Evolutionary conservation across 495 filamentous ascomycete species (phyloP), one percentile per base, ranked within the genome.

Genomic region (Hamigera avellanea): DNA sequence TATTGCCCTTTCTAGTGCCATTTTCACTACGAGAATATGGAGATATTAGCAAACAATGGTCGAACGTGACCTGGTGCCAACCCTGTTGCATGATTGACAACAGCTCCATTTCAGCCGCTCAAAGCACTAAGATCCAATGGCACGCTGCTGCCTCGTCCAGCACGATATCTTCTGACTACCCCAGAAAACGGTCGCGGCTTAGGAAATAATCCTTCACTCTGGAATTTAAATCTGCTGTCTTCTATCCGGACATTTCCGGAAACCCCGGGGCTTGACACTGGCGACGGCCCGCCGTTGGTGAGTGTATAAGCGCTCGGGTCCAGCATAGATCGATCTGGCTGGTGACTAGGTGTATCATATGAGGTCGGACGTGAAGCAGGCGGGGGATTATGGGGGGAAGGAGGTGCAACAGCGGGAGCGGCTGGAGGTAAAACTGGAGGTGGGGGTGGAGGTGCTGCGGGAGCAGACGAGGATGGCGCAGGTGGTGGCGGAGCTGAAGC

Each of bases 91-190:
- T n/a, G n/a, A n/a, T n/a, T n/a, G n/a, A n/a, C n/a, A n/a, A n/a
- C n/a, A 42, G 21, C 45, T 43, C 42, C 44, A 42, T 37, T 33
- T 50, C 42, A 66, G 16, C 53, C 55, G 35, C 49, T 49, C 42
- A 63, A 50, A 31, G 56, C 50, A 40, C 66, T 73, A 52, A 98
- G 60, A 64, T 98, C 84, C 50, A 96, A 68, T 27, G 91, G 91
- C 27, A 98, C 86, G 64, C 83, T 94, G 59, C 86, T 95, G 15
- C 85, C 89, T 52, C 88, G 72, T 7, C 91, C 91, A 17, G 89
- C 91, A 27, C 88, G 70, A 60, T 98, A 98, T 46, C 75, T 72
- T 51, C 83, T 84, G 23, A 64, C 56, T 19, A 67, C 76, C 2
- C 83, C 82, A 6, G 64, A 54, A 50, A 91, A 95, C 2, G 77